Evolutionary conservation across 106 monocot genomes (phyloP).

Genomic region (Dendrobium huoshanense): DNA sequence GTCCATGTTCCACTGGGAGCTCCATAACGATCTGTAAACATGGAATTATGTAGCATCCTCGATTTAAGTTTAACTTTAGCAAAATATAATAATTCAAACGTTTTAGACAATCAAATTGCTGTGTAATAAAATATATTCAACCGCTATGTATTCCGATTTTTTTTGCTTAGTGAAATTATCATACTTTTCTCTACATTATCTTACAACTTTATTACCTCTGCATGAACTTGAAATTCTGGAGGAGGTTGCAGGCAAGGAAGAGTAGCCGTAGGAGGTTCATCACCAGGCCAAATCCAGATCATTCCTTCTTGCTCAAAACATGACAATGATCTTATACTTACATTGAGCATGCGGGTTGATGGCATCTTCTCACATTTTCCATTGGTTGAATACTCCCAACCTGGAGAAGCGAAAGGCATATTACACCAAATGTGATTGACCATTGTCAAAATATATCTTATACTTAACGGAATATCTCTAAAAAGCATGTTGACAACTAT

Average conservation of each 20-base stretch:
- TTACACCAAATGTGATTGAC: background rate
- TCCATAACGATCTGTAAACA: slow-evolving; percentile 87
- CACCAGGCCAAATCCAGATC: slow-evolving; percentile 98
- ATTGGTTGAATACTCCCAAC: slow-evolving; percentile 96
- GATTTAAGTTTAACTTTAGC: background rate
- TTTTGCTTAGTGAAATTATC: background rate
- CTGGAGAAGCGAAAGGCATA: slow-evolving; percentile 27
- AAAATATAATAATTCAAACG: background rate
- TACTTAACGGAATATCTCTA: background rate
- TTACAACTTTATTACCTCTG: slow-evolving; percentile 53
- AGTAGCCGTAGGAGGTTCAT: slow-evolving; percentile 52
- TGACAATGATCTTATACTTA: slow-evolving; percentile 66
- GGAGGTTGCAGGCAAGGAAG: slow-evolving; percentile 85
- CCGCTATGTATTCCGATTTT: background rate
- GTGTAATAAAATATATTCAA: no score
- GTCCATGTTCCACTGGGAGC: slow-evolving; percentile 94
- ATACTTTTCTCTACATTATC: background rate
- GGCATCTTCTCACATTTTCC: slow-evolving; percentile 99
- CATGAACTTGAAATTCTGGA: slow-evolving; percentile 78
- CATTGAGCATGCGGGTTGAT: slow-evolving; percentile 66
- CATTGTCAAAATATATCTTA: background rate
- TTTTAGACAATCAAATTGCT: background rate
- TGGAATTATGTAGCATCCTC: background rate
- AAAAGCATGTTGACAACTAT: background rate
- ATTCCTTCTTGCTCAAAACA: slow-evolving; percentile 92